Conservation (phyloP, 1,284 basidiomycete species). For the Ganoderma resinaceum region DNA sequence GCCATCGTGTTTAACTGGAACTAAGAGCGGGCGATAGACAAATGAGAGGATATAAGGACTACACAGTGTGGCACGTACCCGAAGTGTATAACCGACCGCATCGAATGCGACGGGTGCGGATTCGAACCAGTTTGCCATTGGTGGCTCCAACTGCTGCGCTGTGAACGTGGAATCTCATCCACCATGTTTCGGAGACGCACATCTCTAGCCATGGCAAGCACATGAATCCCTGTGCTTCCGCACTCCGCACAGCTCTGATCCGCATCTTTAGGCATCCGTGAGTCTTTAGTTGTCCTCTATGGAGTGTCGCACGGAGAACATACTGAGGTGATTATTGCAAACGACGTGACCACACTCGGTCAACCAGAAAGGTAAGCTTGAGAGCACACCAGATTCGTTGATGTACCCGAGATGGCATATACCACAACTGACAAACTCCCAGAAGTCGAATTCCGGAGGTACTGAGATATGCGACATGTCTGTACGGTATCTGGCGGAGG, state of each 20-base stretch:
- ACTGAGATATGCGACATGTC: constrained; percentile 30
- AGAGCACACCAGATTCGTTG: constrained; percentile 53
- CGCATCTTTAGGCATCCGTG: constrained; percentile 50
- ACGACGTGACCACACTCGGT: constrained; percentile 85
- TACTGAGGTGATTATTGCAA: constrained; percentile 84
- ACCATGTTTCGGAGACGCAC: constrained; percentile 46
- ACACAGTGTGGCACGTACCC: constrained; percentile 50
- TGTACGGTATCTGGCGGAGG: neutral
- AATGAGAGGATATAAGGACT: neutral
- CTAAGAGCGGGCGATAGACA: constrained; percentile 44
- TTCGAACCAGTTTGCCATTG: constrained; percentile 82
- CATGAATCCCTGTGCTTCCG: constrained; percentile 64
- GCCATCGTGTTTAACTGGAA: constrained; percentile 82
- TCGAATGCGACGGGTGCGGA: constrained; percentile 68
- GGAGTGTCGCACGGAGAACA: constrained; percentile 36
- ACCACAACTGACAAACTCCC: constrained; percentile 78
- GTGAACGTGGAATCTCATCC: neutral
- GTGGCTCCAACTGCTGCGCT: constrained; percentile 66
- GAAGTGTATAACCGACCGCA: constrained; percentile 65
- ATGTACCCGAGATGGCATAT: constrained; percentile 71
- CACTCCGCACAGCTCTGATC: constrained; percentile 78
- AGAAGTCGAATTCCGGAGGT: constrained; percentile 61
- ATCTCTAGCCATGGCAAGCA: constrained; percentile 75
- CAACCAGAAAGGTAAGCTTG: constrained; percentile 78
- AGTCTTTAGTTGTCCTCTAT: constrained; percentile 9